Conservation (phyloP, 2,329 filamentous ascomycete species). For the Penicillium sp. region DNA sequence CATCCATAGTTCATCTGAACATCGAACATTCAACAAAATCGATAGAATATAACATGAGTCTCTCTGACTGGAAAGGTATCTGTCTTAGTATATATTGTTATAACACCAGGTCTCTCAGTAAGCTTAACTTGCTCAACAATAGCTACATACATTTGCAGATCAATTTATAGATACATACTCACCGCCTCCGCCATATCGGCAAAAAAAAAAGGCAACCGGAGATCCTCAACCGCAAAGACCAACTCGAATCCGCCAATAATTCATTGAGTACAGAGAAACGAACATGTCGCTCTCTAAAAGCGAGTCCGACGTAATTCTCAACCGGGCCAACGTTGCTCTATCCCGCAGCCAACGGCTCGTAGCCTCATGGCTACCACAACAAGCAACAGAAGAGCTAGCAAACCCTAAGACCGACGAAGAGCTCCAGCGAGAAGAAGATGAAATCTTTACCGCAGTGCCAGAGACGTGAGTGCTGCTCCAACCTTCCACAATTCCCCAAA, state of each 20-base stretch:
- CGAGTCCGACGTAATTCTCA: conserved; percentile 56
- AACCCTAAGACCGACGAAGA: conserved; percentile 45
- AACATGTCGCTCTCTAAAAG: conserved; percentile 34
- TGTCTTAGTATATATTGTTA: neutral
- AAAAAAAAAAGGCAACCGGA: conserved; percentile 2
- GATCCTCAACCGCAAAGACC: conserved; percentile 10
- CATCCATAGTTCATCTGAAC: neutral
- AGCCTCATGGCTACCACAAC: conserved; percentile 56
- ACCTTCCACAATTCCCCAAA: neutral
- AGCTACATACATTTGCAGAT: neutral
- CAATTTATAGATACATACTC: neutral
- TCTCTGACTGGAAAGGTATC: neutral
- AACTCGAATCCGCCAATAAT: neutral
- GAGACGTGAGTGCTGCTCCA: conserved; percentile 46
- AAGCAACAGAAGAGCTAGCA: conserved; percentile 37
- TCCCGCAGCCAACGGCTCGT: conserved; percentile 55
- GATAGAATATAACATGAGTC: neutral
- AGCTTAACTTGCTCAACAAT: neutral
- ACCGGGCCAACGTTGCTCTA: conserved; percentile 52
- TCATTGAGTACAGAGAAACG: neutral
- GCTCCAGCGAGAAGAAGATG: conserved; percentile 52
- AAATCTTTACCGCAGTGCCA: conserved; percentile 52
- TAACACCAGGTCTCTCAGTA: neutral
- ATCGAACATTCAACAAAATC: neutral
- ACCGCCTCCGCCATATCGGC: neutral